Base-by-base conservation (phyloP, 371 early-diverging fungal genomes). In the Mucor indicus region DNA sequence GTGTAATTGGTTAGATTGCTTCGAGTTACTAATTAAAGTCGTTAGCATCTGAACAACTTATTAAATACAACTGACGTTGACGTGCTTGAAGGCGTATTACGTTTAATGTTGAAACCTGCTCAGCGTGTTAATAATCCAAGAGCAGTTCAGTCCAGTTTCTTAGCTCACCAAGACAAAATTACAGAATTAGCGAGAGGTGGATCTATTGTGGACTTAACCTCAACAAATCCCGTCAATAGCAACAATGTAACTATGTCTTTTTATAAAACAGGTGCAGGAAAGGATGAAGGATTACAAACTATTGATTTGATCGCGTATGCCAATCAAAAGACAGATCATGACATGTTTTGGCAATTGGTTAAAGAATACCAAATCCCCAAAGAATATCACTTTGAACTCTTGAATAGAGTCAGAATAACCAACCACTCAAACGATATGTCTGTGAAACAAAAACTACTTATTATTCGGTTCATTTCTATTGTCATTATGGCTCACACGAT, bases 101-200 rank as follows among this genome's bases (percentile, higher is more conserved):
- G 80, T 5, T 73, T 93, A 24, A 55, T 92, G 32, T 59, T 90
- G 9, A 80, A 86, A 39, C 90, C 89, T 16, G 90, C 92, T 5
- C 92, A 92, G 64, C 81, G 93, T 11, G 72, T 85, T 38, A 82
- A 79, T 29, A 79, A 77, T 25, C 90, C 90, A 46, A 75, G 85
- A 21, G 78, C 86, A 9, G 64, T 85, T n/a, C 75, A 79, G 24
- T 64, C 82, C 19, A 77, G 72, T 31, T 85, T 91, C 50, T 72
- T 62, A 17, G 66, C 80, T 23, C 78, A 83, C 4, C 46, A 57
- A 27, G 62, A 62, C 27, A 59, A 53, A 37, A 38, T 60, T 2
- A 54, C 51, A 16, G 60, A 55, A 43, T 35, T 60, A 38, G 55
- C 55, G 9, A 44, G 53, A 38, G 49, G 43, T 16, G 57, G 50